Evolutionary conservation across 768 basidiomycete species (phyloP), one percentile per base, ranked within the genome.

Genomic region (Rhizopogon salebrosus): DNA sequence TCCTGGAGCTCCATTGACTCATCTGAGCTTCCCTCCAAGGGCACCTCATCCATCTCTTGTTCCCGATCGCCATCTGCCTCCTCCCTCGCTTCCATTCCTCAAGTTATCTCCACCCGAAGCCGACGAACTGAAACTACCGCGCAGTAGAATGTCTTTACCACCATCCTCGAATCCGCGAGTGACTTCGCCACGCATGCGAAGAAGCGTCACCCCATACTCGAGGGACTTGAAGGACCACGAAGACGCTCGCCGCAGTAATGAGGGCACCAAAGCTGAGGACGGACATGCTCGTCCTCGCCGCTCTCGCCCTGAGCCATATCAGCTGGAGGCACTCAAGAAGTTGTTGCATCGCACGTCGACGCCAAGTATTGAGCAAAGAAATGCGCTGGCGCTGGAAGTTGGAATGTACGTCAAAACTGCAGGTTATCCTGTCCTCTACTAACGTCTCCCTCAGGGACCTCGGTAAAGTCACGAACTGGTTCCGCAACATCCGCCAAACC

Each of bases 391-490:
- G 8, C 72, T 78, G 22, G 84, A 90, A 70, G 80, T 90, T 54
- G 89, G 87, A 71, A 90, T 92, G 80, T 84, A 69, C 65, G 80
- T 73, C 45, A 56, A 62, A 11, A 10, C 43, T 40, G 26, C 24
- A 3, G 26, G 2, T 16, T 27, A 16, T 10, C 53, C 26, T 37
- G 48, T 61, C 31, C 20, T 22, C 14, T 36, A 24, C 26, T 49
- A 31, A 60, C 54, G 53, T 62, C 50, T 52, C 55, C 49, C 50
- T 13, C 53, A 84, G 82, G 89, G 89, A 92, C 68, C 68, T 91
- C 52, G 85, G 83, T 57, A 89, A 89, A 69, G 88, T 92, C 49
- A 89, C 89, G 16, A 92, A 92, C 65, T 92, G 89, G 89, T 91
- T 91, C 75, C 77, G 89, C 34, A 92, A 92, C 63, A 75, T 91